Evolutionary conservation across 345 rosid genomes (phyloP).

Genomic region (Linum trigynum): DNA sequence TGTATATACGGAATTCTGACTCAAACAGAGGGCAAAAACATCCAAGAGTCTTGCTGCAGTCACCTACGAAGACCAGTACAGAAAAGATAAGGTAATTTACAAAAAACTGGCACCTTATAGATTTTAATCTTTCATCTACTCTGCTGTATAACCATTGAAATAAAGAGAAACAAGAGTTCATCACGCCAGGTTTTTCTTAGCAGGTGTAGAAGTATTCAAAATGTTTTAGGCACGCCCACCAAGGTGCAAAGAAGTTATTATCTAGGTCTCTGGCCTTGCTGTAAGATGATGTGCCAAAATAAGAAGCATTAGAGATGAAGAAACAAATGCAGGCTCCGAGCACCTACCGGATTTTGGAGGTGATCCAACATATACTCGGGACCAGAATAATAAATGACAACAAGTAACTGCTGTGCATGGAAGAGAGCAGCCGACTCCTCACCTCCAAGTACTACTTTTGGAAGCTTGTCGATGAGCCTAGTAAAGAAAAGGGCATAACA

Average conservation of each 20-base stretch:
- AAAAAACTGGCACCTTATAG: too few species aligned
- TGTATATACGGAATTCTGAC: conserved; percentile 53
- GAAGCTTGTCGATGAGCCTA: conserved; percentile 85
- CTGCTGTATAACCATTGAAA: too few species aligned
- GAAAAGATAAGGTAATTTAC: neutral
- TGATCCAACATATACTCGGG: conserved; percentile 58
- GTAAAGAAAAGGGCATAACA: conserved; percentile 3
- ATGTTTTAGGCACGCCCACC: neutral
- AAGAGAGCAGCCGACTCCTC: conserved; percentile 64
- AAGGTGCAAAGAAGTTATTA: neutral
- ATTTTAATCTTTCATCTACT: too few species aligned
- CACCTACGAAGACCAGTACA: conserved; percentile 33
- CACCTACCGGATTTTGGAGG: conserved; percentile 81
- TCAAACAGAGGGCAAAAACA: conserved; percentile 58
- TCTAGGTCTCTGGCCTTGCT: neutral
- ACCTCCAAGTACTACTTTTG: conserved; percentile 62
- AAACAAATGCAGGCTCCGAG: neutral
- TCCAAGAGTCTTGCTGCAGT: conserved; percentile 79
- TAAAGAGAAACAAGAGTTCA: too few species aligned
- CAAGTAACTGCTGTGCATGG: conserved; percentile 70
- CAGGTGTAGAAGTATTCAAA: neutral
- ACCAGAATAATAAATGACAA: conserved; percentile 69
- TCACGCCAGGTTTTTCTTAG: neutral
- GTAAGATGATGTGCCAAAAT: neutral
- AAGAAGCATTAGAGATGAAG: neutral